phyloP scores from a whole-genome alignment of 1,139 yeast genomes.

The Geotrichum candidum region DNA sequence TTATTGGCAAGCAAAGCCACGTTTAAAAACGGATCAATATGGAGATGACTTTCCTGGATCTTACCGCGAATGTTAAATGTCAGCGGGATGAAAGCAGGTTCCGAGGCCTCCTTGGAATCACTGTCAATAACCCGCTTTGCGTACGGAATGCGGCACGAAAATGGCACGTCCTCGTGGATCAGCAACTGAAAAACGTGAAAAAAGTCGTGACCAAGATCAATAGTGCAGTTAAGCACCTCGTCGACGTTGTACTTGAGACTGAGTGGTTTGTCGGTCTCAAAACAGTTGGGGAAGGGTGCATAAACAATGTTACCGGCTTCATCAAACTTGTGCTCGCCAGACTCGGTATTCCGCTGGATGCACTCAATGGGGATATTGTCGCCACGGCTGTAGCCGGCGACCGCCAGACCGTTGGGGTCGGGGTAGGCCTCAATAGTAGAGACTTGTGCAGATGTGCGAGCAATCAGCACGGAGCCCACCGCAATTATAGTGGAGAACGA shows the following conservation, averaged over 20 bases:
- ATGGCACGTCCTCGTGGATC: conserved; percentile 72
- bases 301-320: conserved; percentile 51
- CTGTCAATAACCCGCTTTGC: conserved; percentile 32
- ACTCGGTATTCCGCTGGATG: conserved; percentile 61
- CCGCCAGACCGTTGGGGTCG: conserved; percentile 8
- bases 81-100: conserved; percentile 43
- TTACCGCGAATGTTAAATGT: conserved; percentile 63
- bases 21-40: conserved; percentile 56
- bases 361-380: conserved; percentile 53
- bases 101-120: conserved; percentile 1
- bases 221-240: conserved; percentile 55
- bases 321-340: conserved; percentile 71
- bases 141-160: conserved; percentile 53
- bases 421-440: conserved; percentile 14
- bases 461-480: not conserved
- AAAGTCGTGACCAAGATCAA: conserved; percentile 57
- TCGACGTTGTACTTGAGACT: conserved; percentile 48
- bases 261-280: conserved; percentile 58
- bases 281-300: conserved; percentile 54
- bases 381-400: conserved; percentile 35
- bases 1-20: conserved; percentile 39
- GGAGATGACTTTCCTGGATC: conserved; percentile 63
- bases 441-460: conserved; percentile 5
- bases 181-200: conserved; percentile 70
- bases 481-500: not conserved